Base-by-base conservation (phyloP, 108 stramenopile species). In the Skeletonema menzelii region DNA sequence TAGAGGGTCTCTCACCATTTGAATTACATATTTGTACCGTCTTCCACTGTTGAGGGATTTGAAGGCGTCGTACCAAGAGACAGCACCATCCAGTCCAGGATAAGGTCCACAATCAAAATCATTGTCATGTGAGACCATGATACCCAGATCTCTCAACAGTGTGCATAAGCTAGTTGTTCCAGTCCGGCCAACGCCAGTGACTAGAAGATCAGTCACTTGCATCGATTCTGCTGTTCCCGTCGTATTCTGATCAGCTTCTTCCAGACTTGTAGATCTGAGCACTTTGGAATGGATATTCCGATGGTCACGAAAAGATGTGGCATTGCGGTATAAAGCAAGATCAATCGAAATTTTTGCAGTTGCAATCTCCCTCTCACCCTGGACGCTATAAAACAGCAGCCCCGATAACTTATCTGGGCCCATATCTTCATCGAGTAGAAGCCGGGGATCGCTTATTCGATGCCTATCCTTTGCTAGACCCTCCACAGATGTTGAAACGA, bases 41-140 rank as follows among this genome's bases (percentile, higher is more conserved):
- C 56, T 30, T 57, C 56, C 56, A 3, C 42, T 22, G 40, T 26
- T 49, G 31, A 32, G 31, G 13, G 28, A 59, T 17, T 57, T 34
- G 24, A 69, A 69, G 56, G 67, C 67, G 24, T 69, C 58, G 28
- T 69, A 69, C 67, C 67, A 69, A 15, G 67, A 69, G 14, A 34
- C 67, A 15, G 67, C 67, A n/a, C 67, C 67, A 31, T 59, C 58
- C 26, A n/a, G n/a, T 15, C 67, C 67, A 28, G 67, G 67, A 59
- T 59, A 69, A 24, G 56, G 27, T 15, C 67, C 67, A 59, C 67
- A 69, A 59, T 69, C 67, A 17, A 32, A 15, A 19, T 59, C 56
- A 59, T 69, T 69, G 56, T 69, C 67, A 34, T 69, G 67, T n/a
- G 56, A 58, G 27, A 69, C 32, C 15, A 19, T 34, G n/a, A 69